Percentiles rank a stretch among this genome's conserved stretches.
Conservation (phyloP, 805 yeast species). For the Tanozyma kutaoensis region DNA sequence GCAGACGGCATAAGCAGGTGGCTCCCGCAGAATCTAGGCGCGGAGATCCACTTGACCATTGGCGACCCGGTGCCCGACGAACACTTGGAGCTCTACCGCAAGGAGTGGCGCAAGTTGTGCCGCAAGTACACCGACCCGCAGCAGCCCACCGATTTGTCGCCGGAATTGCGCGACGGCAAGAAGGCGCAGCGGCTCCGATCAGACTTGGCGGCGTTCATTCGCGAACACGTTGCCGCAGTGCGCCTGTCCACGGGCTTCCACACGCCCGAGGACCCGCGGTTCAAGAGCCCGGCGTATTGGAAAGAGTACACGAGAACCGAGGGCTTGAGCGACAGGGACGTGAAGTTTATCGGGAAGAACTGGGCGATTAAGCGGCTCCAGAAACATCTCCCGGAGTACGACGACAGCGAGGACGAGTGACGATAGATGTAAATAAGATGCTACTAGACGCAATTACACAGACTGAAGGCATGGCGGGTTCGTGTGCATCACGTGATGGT, state of each 20-base stretch:
- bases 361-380: slow-evolving; percentile 75
- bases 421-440: not conserved
- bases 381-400: slow-evolving; percentile 21
- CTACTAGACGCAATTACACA: too few species aligned
- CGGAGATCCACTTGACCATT: slow-evolving; percentile 52
- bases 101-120: slow-evolving; percentile 57
- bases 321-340: slow-evolving; percentile 56
- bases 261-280: slow-evolving; percentile 54
- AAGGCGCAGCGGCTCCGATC: slow-evolving; percentile 59
- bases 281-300: slow-evolving; percentile 68
- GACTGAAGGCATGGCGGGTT: too few species aligned
- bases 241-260: slow-evolving; percentile 25
- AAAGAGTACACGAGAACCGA: slow-evolving; percentile 45
- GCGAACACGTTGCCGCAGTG: slow-evolving; percentile 46
- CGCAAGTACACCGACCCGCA: slow-evolving; percentile 35
- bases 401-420: slow-evolving; percentile 4
- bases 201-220: slow-evolving; percentile 51
- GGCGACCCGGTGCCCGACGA: slow-evolving; percentile 61
- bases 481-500: too few species aligned
- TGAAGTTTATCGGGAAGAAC: slow-evolving; percentile 62
- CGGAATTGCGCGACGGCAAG: slow-evolving; percentile 46
- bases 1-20: slow-evolving; percentile 40
- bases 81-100: slow-evolving; percentile 45
- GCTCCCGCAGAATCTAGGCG: slow-evolving; percentile 52
- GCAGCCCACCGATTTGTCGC: slow-evolving; percentile 45